Conservation (phyloP, 257 asterid genomes). For the Capsicum chinense region DNA sequence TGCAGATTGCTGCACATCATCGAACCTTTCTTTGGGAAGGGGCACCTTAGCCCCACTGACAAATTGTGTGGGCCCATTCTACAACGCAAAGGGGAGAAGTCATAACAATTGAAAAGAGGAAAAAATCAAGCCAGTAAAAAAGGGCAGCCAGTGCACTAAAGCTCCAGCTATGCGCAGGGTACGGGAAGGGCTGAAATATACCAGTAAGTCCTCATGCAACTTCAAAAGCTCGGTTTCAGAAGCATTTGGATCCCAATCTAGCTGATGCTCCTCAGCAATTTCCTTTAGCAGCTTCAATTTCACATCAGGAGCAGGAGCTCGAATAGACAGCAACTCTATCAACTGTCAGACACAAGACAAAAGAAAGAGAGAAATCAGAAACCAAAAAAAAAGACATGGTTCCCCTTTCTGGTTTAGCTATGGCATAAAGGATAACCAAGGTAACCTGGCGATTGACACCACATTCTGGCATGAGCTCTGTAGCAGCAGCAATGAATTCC, state of each 20-base stretch:
- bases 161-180: no score
- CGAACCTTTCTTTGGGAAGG: conserved; percentile 64
- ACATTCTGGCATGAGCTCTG: conserved; percentile 95
- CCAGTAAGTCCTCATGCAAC: conserved; percentile 90
- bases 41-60: conserved; percentile 67
- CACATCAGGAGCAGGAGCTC: conserved; percentile 92
- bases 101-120: conserved; percentile 22
- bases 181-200: conserved; percentile 32
- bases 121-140: neutral
- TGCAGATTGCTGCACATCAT: conserved; percentile 41
- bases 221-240: conserved; percentile 75
- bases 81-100: conserved; percentile 36
- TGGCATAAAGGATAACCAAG: conserved; percentile 13
- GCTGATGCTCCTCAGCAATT: conserved; percentile 87
- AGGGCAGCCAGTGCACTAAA: neutral
- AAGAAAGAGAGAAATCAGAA: conserved; percentile 21
- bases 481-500: conserved; percentile 83
- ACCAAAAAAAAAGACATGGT: neutral
- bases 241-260: conserved; percentile 91
- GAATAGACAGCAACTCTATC: conserved; percentile 81
- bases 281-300: conserved; percentile 87
- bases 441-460: conserved; percentile 97
- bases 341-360: conserved; percentile 46
- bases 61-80: conserved; percentile 82
- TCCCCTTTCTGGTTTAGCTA: neutral